Conservation (phyloP, 2,329 filamentous ascomycete genomes). For the Pseudocercospora vitis region DNA sequence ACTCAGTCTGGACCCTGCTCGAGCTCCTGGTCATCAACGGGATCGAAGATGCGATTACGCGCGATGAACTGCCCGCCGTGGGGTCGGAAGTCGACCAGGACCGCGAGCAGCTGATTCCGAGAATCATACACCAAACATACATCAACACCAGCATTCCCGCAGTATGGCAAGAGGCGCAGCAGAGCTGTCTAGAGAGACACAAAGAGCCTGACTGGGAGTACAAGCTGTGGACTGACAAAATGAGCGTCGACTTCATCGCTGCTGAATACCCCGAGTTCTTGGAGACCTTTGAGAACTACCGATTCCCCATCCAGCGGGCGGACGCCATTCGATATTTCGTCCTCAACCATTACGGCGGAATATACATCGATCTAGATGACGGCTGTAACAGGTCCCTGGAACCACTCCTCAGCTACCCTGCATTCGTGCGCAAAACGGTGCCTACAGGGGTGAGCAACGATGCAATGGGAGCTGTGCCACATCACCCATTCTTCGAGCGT, state of each 20-base stretch:
- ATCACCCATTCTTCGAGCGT: constrained; percentile 71
- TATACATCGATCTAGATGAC: constrained; percentile 76
- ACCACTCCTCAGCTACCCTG: constrained; percentile 63
- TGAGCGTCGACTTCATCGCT: constrained; percentile 68
- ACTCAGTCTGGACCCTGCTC: constrained; percentile 69
- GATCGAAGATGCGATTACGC: constrained; percentile 64
- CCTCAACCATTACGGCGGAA: constrained; percentile 72
- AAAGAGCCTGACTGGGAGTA: constrained; percentile 63
- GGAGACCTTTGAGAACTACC: constrained; percentile 71
- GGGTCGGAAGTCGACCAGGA: constrained; percentile 51
- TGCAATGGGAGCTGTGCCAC: constrained; percentile 70
- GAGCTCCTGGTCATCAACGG: constrained; percentile 69
- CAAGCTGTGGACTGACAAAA: constrained; percentile 77
- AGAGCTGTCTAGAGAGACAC: constrained; percentile 67
- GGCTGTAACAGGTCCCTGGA: constrained; percentile 69
- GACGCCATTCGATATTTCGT: constrained; percentile 78
- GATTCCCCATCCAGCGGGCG: constrained; percentile 72
- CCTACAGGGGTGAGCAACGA: constrained; percentile 82
- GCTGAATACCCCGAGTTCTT: constrained; percentile 70
- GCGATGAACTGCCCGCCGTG: constrained; percentile 64
- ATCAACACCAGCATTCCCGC: constrained; percentile 67
- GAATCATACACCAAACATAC: constrained; percentile 77
- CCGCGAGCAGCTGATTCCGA: constrained; percentile 64
- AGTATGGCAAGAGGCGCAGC: constrained; percentile 65
- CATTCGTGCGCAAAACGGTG: constrained; percentile 68